Percentiles rank a stretch among this genome's conserved stretches.
Conservation (phyloP, 148 eudicot genomes). For the Vaccinium corymbosum region DNA sequence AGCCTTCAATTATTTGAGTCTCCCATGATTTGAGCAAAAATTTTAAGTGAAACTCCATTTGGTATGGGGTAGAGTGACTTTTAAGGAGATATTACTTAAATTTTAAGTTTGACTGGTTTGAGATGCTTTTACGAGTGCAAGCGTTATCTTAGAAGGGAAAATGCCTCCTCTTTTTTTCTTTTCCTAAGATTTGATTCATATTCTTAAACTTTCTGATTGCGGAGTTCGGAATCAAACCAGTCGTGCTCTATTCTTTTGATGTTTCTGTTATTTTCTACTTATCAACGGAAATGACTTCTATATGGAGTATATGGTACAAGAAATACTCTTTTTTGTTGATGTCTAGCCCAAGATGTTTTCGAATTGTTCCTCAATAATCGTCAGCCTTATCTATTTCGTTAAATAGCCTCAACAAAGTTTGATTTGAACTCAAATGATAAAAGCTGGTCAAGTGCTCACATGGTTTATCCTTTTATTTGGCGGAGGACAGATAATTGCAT, state of each 20-base stretch:
- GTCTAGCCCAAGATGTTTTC: neutral
- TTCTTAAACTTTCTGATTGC: conserved; percentile 6
- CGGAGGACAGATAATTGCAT: conserved; percentile 13
- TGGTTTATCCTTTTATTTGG: neutral
- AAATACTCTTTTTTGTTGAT: neutral
- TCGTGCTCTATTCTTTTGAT: neutral
- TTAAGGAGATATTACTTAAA: neutral
- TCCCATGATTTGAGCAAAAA: neutral
- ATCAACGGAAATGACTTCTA: neutral
- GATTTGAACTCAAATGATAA: neutral
- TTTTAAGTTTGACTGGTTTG: neutral
- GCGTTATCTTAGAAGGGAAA: neutral
- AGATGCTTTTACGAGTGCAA: neutral
- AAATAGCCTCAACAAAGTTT: neutral
- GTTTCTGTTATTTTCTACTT: neutral
- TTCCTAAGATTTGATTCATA: neutral
- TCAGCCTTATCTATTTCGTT: neutral
- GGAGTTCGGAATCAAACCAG: neutral
- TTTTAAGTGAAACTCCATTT: neutral
- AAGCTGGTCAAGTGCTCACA: neutral
- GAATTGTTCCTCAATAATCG: neutral
- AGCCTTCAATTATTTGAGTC: neutral
- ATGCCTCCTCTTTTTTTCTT: neutral
- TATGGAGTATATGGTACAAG: neutral
- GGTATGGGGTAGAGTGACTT: neutral